A percentile compares a stretch with the other conserved stretches of the same genome.
Evolutionary conservation across 805 yeast genomes (phyloP).

Genomic region (Metschnikowia matae): DNA sequence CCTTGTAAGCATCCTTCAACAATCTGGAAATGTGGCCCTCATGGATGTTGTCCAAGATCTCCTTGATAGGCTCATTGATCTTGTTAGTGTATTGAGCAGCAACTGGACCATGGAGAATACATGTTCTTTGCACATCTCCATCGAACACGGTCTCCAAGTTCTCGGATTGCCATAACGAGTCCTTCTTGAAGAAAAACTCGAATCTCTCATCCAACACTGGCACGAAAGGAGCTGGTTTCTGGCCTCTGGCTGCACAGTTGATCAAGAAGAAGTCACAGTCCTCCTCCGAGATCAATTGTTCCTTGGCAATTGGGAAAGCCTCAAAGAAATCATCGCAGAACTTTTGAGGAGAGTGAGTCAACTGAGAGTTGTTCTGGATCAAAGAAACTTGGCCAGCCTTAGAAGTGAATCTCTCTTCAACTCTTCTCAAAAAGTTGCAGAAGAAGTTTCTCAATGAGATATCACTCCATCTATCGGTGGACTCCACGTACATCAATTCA

Average conservation of each 20-base stretch:
- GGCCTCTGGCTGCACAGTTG: constrained; percentile 75
- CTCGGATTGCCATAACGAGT: constrained; percentile 98
- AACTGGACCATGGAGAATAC: constrained; percentile 98
- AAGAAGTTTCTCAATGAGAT: constrained; percentile 76
- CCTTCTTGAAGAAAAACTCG: constrained; percentile 96
- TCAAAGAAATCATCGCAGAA: constrained; percentile 57
- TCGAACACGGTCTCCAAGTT: constrained; percentile 93
- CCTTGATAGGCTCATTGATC: constrained; percentile 90
- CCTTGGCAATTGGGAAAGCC: constrained; percentile 68
- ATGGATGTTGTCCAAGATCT: constrained; percentile 83
- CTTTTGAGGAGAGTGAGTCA: constrained; percentile 57
- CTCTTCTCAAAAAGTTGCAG: constrained; percentile 85
- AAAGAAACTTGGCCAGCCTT: constrained; percentile 54
- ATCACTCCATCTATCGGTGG: constrained; percentile 86
- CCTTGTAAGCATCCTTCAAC: constrained; percentile 63
- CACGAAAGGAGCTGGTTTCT: constrained; percentile 97
- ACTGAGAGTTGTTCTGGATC: constrained; percentile 66
- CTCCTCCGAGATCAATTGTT: constrained; percentile 88
- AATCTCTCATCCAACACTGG: constrained; percentile 93
- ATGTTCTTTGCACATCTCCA: constrained; percentile 97
- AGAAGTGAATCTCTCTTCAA: constrained; percentile 90
- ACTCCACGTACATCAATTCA: constrained; percentile 80
- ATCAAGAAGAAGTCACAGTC: constrained; percentile 91
- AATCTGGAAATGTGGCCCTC: constrained; percentile 79
- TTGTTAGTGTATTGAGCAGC: constrained; percentile 87